Base-by-base conservation (phyloP, 768 basidiomycete species). In the Roridomyces roridus region DNA sequence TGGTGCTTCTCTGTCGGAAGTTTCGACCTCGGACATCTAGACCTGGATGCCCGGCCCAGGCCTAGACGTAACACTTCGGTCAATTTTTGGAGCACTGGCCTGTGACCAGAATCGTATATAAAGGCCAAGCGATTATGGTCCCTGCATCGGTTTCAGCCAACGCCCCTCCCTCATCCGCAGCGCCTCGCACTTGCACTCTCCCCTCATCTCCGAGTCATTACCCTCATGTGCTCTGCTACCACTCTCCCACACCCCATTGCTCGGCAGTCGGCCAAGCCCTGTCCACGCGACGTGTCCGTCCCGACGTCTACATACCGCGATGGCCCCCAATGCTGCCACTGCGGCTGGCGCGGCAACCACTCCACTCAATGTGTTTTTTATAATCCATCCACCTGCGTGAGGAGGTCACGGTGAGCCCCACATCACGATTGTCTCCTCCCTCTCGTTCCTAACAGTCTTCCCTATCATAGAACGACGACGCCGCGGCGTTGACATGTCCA, bases 251-350 rank as follows among this genome's bases (percentile, higher is more conserved):
- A 44, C 31, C 47, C 51, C 31, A 29, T 51, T 26, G 37, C 50
- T 23, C 35, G 0, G 4, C 46, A 28, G 42, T 40, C 41, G 20
- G 21, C 17, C 10, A 20, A 40, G 48, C 26, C 18, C 4, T n/a
- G 35, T 48, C 29, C 54, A 35, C 36, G 40, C 52, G 37, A 20
- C 26, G 20, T 46, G 3, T 12, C 48, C 15, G 29, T 36, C 43
- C 6, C 35, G 26, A 37, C 10, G 5, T 24, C 47, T 5, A 17
- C 47, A 9, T 54, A 59, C 47, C 42, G 51, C 28, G 46, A 45
- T 42, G 55, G 55, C 15, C 58, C 58, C 0, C 58, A 59, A 40
- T 59, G 58, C 58, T 59, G 58, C 42, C 47, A 55, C 25, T 59
- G 58, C 23, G 58, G 58, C 42, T 50, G 41, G 28, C 47, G 51